Conservation (phyloP, 306 rosid genomes). For the Cyamopsis tetragonoloba region DNA sequence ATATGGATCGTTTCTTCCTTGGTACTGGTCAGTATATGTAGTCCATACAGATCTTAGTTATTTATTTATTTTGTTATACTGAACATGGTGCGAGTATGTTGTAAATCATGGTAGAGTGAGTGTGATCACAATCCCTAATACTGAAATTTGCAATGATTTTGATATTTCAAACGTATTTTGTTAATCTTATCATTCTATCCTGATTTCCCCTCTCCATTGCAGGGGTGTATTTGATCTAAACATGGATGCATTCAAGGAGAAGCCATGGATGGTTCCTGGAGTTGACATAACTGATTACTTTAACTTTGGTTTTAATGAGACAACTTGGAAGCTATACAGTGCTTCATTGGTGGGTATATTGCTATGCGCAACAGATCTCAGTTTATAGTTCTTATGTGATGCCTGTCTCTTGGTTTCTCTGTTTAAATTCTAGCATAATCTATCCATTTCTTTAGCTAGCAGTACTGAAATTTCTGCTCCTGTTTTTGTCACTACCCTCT, state of each 20-base stretch:
- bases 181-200: slow-evolving; percentile 6
- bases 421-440: slow-evolving; percentile 18
- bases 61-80: not conserved
- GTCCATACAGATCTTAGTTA: not conserved
- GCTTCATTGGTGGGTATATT: slow-evolving; percentile 49
- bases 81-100: not conserved
- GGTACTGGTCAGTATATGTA: slow-evolving; percentile 53
- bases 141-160: not conserved
- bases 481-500: not conserved
- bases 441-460: slow-evolving; percentile 8
- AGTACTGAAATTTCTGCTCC: slow-evolving; percentile 3
- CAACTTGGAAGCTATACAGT: slow-evolving; percentile 68
- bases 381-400: not conserved
- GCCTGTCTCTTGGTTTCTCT: slow-evolving; percentile 1
- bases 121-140: not conserved
- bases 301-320: slow-evolving; percentile 67
- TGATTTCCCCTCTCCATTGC: slow-evolving; percentile 13
- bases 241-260: slow-evolving; percentile 49
- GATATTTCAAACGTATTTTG: not conserved
- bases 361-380: not conserved
- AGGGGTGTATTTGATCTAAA: slow-evolving; percentile 60
- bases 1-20: slow-evolving; percentile 53
- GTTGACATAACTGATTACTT: slow-evolving; percentile 61
- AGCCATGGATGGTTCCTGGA: slow-evolving; percentile 61
- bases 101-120: not conserved